Conservation (phyloP, 176 grass and related monocot genomes). For the Musa itinerans region DNA sequence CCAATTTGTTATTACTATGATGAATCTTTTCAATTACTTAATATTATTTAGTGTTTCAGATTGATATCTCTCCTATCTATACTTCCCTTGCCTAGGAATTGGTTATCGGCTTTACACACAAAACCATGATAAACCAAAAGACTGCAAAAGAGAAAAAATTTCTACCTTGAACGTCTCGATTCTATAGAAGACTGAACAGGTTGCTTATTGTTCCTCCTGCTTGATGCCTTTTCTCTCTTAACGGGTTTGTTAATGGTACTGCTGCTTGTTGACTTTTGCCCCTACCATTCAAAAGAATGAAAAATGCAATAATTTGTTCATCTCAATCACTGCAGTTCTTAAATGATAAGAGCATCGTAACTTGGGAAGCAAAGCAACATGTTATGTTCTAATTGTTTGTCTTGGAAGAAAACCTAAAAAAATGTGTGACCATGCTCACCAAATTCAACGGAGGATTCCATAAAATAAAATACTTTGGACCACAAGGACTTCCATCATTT, state of each 20-base stretch:
- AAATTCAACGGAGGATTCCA: constrained; percentile 67
- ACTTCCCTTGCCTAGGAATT: background rate
- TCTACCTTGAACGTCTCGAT: constrained; percentile 59
- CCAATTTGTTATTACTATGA: background rate
- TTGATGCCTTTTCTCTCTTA: constrained; percentile 23
- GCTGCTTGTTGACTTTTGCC: constrained; percentile 10
- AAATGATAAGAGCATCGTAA: background rate
- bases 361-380: background rate
- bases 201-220: constrained; percentile 13
- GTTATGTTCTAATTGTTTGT: background rate
- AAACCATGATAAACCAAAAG: background rate
- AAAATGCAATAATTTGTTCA: constrained; percentile 3
- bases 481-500: constrained; percentile 84
- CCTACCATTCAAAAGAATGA: constrained; percentile 11
- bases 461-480: constrained; percentile 80
- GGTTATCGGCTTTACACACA: background rate
- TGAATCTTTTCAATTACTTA: background rate
- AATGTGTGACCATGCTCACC: constrained; percentile 21
- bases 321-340: background rate
- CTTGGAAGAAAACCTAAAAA: background rate
- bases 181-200: constrained; percentile 27
- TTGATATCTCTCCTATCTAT: background rate
- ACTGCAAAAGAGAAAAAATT: background rate
- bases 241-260: constrained; percentile 21
- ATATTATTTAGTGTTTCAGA: background rate